Base-by-base conservation (phyloP, 441 rosid species). In the Gossypium gossypioides region DNA sequence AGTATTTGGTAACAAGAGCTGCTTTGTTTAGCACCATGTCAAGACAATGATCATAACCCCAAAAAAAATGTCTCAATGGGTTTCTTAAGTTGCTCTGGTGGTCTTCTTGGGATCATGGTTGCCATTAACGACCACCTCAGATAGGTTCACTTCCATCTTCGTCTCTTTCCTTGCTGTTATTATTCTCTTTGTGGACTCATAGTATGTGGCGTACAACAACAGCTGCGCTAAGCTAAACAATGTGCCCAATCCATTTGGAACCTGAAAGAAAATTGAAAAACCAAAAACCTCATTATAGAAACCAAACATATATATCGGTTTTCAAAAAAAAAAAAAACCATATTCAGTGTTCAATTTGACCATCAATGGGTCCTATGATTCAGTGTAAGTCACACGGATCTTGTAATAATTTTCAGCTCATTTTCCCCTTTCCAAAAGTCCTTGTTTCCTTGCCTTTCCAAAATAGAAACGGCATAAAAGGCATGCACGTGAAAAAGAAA, bases 231-330 rank as follows among this genome's bases (percentile, higher is more conserved):
- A 0, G 3, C 84, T 71, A 64, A 87, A 79, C 55, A 84, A 9
- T 12, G 84, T 48, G 0, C 94, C 96, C 6, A 85, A 24, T 25
- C 92, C 96, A 76, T 91, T 91, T 9, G 89, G 87, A 65, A 76
- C 71, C 87, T 85, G 76, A 2, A 3, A 2, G 10, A 21, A 62
- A 56, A 69, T 4, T 37, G 2, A 1, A 10, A 24, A 42, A 15
- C 6, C 10, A 9, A 50, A 34, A 8, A 5, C 6, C 24, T 60
- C 22, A 24, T 67, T 68, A 51, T 27, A 66, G n/a, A 57, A 9
- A n/a, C 52, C 10, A 19, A 19, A 40, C 2, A 24, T 40, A 10
- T 61, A 21, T 29, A 15, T 34, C 8, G 40, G 6, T 34, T 34
- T 34, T 32, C 37, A 32, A 32, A 6, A 32, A 32, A 32, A 6